Percentiles rank a stretch among this genome's conserved stretches.
Evolutionary conservation across 352 stramenopile species (phyloP).

Genomic region (Phytophthora constricta): DNA sequence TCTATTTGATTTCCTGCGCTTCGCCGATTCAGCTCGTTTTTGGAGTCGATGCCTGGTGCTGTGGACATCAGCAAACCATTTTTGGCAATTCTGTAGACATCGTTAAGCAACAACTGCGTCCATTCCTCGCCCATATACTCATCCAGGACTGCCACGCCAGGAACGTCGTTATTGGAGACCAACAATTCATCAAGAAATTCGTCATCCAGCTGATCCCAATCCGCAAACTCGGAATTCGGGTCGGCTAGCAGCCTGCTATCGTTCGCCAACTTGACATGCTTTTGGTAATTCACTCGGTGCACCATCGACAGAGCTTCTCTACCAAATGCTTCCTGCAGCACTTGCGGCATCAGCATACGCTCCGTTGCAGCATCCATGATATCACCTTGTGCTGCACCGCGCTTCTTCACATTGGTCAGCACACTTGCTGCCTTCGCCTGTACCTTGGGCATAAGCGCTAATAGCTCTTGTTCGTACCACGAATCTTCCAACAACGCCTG

Average conservation of each 20-base stretch:
- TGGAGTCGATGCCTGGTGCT: slow-evolving; percentile 26
- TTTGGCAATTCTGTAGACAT: slow-evolving; percentile 70
- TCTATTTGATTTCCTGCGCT: slow-evolving; percentile 9
- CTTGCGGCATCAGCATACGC: slow-evolving; percentile 66
- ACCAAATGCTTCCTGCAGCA: slow-evolving; percentile 87
- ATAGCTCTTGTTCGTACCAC: slow-evolving; percentile 81
- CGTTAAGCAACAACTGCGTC: slow-evolving; percentile 62
- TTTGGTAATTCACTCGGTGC: slow-evolving; percentile 82
- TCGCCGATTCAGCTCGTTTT: slow-evolving; percentile 25
- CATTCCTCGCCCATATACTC: slow-evolving; percentile 86
- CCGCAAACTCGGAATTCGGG: slow-evolving; percentile 55
- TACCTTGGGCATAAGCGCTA: slow-evolving; percentile 85
- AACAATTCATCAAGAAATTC: slow-evolving; percentile 55
- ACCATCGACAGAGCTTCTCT: slow-evolving; percentile 86
- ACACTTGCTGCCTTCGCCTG: slow-evolving; percentile 79
- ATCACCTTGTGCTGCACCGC: slow-evolving; percentile 72
- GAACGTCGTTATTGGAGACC: slow-evolving; percentile 5
- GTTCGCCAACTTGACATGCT: slow-evolving; percentile 79
- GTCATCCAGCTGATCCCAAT: slow-evolving; percentile 68
- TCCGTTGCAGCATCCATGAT: slow-evolving; percentile 83
- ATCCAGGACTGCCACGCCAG: slow-evolving; percentile 65
- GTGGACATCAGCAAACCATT: slow-evolving; percentile 57
- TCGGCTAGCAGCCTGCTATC: slow-evolving; percentile 68
- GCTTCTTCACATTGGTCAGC: slow-evolving; percentile 81
- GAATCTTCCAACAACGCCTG: slow-evolving; percentile 77